Evolutionary conservation across 2,329 filamentous ascomycete genomes (phyloP), one percentile per base, ranked within the genome.

Genomic region (Nigrospora sphaerica): DNA sequence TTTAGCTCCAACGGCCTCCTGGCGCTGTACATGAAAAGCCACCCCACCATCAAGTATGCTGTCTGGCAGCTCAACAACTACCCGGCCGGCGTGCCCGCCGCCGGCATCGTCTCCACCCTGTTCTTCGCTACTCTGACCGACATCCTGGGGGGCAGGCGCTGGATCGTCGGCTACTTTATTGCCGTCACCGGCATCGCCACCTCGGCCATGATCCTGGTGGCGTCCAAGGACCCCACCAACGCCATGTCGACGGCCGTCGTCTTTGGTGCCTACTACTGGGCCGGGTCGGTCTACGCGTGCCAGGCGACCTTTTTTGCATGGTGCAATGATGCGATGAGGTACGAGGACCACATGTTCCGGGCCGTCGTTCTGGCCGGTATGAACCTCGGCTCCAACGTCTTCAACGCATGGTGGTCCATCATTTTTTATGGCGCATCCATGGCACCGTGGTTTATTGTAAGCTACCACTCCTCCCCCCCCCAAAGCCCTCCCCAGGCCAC

Each of bases 271-370:
- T 87, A 86, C 54, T 87, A 86, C 61, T 83, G 79, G 77, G 80
- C 83, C 0, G 85, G 85, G 1, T 69, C 75, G 4, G 80, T 86
- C 0, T 88, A 88, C 53, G 83, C 84, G 0, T 85, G 83, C 55
- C 83, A 88, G 62, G 83, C 85, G 1, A 85, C 80, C 0, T 87
- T 88, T 54, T 88, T 88, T 53, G 84, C 85, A 0, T 88, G 84
- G 84, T 84, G 81, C 18, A 88, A 88, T 54, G 84, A 87, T 55
- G 78, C 80, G 2, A 77, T 85, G 67, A 72, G 80, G 9, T 75
- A 77, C 46, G 77, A 86, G 54, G 78, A 85, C 49, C 74, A 77
- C 17, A 73, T 81, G 39, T 75, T 83, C 53, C 71, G 85, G 4
- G 80, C 75, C 3, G 74, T 88, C 2, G 83, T 88, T 0, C 75